Conservation (phyloP, 169 alveolate species). For the Blepharisma undulans region DNA sequence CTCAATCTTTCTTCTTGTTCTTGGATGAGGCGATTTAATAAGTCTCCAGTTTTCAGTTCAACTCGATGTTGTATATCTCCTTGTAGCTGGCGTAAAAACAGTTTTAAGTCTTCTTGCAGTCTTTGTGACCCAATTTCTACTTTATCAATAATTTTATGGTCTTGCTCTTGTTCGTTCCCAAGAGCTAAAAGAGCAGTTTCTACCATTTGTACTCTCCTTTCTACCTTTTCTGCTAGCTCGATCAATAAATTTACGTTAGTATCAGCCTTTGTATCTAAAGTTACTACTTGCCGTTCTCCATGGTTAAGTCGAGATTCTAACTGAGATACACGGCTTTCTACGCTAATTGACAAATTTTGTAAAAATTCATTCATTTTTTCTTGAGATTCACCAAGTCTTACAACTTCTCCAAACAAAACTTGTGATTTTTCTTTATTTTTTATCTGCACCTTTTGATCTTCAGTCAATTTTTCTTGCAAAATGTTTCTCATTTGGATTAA, state of each 20-base stretch:
- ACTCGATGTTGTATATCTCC: slow-evolving; percentile 47
- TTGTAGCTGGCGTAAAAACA: slow-evolving; percentile 38
- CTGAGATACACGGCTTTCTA: slow-evolving; percentile 48
- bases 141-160: slow-evolving; percentile 44
- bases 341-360: slow-evolving; percentile 30
- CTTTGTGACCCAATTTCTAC: slow-evolving; percentile 45
- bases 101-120: slow-evolving; percentile 54
- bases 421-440: slow-evolving; percentile 54
- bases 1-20: slow-evolving; percentile 67
- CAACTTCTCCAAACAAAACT: slow-evolving; percentile 62
- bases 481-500: slow-evolving; percentile 50
- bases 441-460: slow-evolving; percentile 46
- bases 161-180: slow-evolving; percentile 39
- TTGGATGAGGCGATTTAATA: slow-evolving; percentile 52
- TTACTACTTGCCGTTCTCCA: slow-evolving; percentile 30
- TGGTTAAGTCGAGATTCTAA: slow-evolving; percentile 44
- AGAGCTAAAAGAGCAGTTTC: slow-evolving; percentile 45
- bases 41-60: slow-evolving; percentile 55
- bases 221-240: slow-evolving; percentile 53
- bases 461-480: slow-evolving; percentile 50
- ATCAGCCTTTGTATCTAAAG: slow-evolving; percentile 51
- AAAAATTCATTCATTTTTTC: slow-evolving; percentile 50
- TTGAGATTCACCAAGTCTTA: slow-evolving; percentile 54
- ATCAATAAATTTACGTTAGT: slow-evolving; percentile 39
- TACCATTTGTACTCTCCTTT: slow-evolving; percentile 49